Percentiles rank a stretch among this genome's conserved stretches.
Evolutionary conservation across 495 filamentous ascomycete species (phyloP).

Genomic region (Durotheca rogersii): DNA sequence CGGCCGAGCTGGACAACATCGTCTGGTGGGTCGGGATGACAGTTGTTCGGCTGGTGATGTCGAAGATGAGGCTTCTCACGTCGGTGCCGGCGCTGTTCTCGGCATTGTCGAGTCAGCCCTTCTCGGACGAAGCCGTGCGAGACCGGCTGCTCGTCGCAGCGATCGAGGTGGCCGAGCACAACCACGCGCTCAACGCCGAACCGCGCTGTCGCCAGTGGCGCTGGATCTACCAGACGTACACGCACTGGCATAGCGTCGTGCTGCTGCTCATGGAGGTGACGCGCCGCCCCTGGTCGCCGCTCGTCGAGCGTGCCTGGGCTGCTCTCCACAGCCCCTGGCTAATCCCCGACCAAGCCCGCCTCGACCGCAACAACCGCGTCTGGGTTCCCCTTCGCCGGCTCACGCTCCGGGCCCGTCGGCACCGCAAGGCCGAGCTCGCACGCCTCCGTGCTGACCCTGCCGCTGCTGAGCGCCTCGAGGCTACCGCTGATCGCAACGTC

Average conservation of each 20-base stretch:
- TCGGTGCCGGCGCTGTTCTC: constrained; percentile 48
- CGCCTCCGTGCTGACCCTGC: constrained; percentile 38
- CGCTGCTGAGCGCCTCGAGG: constrained; percentile 34
- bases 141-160: constrained; percentile 43
- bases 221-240: constrained; percentile 60
- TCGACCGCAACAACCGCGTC: constrained; percentile 46
- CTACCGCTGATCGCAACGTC: constrained; percentile 34
- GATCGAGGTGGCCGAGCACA: constrained; percentile 59
- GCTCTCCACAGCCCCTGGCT: constrained; percentile 53
- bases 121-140: constrained; percentile 41
- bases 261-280: constrained; percentile 52
- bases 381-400: constrained; percentile 58
- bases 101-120: constrained; percentile 25
- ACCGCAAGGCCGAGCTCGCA: constrained; percentile 45
- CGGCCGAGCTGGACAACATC: constrained; percentile 37
- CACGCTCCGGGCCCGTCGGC: constrained; percentile 49
- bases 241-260: constrained; percentile 61
- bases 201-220: constrained; percentile 54
- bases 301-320: constrained; percentile 57
- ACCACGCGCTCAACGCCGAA: constrained; percentile 53
- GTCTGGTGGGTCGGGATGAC: constrained; percentile 47
- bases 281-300: constrained; percentile 50
- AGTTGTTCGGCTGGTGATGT: constrained; percentile 43
- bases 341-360: constrained; percentile 38
- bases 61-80: constrained; percentile 50